Evolutionary conservation across 352 stramenopile genomes (phyloP), one percentile per base, ranked within the genome.

Genomic region (Pythium sukuiense): DNA sequence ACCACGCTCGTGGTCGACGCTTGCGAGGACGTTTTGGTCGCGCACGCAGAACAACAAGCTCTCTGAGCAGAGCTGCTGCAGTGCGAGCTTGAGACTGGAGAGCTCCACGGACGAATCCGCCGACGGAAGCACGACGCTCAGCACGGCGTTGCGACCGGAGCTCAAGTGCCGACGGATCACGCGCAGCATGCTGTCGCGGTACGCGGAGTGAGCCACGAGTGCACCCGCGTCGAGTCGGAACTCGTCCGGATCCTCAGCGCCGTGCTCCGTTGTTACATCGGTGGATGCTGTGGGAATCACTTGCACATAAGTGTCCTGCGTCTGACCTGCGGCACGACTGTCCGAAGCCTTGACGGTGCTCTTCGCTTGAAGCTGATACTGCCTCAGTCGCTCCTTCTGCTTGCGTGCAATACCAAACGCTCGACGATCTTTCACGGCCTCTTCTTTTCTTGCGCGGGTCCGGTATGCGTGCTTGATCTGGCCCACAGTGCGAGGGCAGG

Each of bases 61-160:
- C 48, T 77, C 70, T 0, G 73, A 64, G 30, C 81, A 89, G 8
- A 89, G 67, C n/a, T 72, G 77, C 66, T 89, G 81, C 52, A 88
- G 37, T 61, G 76, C 72, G 39, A 87, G 53, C 20, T 72, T 74
- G 13, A 67, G 65, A 26, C 67, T 70, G 12, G 37, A 33, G 4
- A 63, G 16, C 6, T 58, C 49, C 12, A 73, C 29, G 0, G 18
- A 55, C 4, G 45, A 62, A 1, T 57, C 55, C 11, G 35, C 29
- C 3, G 18, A 41, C 1, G 12, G 13, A 8, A 63, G 65, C 24
- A 70, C 61, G 33, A 55, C 74, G 49, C 62, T 56, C 12, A 84
- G 48, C 7, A 75, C 30, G 2, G 87, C 79, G 26, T 71, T 37
- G 1, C 54, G 53, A 1, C 79, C 81, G 0, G 55, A 55, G 32